Conservation (phyloP, 306 rosid species). For the Quercus variabilis region DNA sequence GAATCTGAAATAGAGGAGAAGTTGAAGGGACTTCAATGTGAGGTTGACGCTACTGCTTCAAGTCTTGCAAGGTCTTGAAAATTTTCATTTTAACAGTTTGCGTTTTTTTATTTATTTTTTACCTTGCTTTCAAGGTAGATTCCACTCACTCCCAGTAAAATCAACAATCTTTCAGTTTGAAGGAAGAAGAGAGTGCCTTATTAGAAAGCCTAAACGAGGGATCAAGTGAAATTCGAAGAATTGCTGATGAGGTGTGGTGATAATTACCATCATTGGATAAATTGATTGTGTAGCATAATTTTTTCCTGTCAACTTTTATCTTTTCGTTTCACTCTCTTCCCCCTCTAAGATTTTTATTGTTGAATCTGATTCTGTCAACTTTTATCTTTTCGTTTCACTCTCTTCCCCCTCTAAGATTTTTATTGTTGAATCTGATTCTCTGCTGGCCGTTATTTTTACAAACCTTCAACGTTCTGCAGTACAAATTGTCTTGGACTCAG, state of each 20-base stretch:
- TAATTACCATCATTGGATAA: conserved; percentile 8
- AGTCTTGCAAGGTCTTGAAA: conserved; percentile 41
- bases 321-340: not conserved
- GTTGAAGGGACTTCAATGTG: conserved; percentile 53
- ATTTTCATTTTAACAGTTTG: conserved; percentile 7
- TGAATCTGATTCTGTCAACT: not conserved
- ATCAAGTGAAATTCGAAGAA: conserved; percentile 34
- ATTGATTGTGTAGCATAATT: not conserved
- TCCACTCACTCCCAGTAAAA: conserved; percentile 17
- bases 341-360: not conserved
- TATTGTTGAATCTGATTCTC: not conserved
- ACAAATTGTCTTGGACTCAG: not conserved
- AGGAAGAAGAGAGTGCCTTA: conserved; percentile 52
- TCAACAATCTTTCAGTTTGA: conserved; percentile 48
- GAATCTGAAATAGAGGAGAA: conserved; percentile 63
- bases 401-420: not conserved
- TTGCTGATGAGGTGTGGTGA: conserved; percentile 46
- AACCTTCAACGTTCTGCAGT: not conserved
- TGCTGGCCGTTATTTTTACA: not conserved
- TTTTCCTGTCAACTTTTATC: not conserved
- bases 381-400: not conserved
- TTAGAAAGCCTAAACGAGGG: conserved; percentile 24
- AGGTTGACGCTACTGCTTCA: conserved; percentile 44
- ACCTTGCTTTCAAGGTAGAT: conserved; percentile 20
- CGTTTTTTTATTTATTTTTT: conserved; percentile 13